These are phyloP conservation scores for Mimosa bimucronata DNA, from an alignment of 306 rosid species.

Conservation along the genomic window DNA sequence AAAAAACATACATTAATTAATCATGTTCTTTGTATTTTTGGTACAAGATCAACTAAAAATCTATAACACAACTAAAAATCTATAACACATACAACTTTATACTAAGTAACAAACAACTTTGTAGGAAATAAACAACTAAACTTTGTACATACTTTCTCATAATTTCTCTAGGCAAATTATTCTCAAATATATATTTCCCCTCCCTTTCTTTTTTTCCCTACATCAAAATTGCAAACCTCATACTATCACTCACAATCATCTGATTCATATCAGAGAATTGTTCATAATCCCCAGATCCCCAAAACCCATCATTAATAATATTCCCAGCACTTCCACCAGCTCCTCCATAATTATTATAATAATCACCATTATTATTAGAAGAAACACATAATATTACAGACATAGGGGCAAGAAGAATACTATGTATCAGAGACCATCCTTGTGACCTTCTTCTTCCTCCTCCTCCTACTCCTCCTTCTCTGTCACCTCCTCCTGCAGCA, in stretches of 20 bases:
- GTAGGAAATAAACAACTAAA: background rate
- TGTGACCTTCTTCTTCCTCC: constrained; percentile 48
- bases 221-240: constrained; percentile 91
- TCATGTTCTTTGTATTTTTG: background rate
- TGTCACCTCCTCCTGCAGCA: constrained; percentile 49
- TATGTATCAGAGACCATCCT: constrained; percentile 55
- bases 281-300: constrained; percentile 63
- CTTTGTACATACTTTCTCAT: background rate
- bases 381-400: constrained; percentile 69
- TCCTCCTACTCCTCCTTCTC: constrained; percentile 39
- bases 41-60: background rate
- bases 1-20: background rate
- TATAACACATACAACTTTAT: background rate
- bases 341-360: background rate
- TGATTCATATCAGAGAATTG: constrained; percentile 77
- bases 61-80: no score
- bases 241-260: constrained; percentile 73
- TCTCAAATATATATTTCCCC: background rate
- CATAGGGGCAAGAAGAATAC: constrained; percentile 67
- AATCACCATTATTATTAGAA: background rate
- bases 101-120: background rate
- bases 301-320: constrained; percentile 58
- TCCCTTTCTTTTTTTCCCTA: constrained; percentile 32
- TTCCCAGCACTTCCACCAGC: constrained; percentile 45
- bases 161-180: background rate